These are phyloP conservation scores for Oryza glumipatula DNA, from an alignment of 176 grass and related monocot species.

Conservation along the genomic window DNA sequence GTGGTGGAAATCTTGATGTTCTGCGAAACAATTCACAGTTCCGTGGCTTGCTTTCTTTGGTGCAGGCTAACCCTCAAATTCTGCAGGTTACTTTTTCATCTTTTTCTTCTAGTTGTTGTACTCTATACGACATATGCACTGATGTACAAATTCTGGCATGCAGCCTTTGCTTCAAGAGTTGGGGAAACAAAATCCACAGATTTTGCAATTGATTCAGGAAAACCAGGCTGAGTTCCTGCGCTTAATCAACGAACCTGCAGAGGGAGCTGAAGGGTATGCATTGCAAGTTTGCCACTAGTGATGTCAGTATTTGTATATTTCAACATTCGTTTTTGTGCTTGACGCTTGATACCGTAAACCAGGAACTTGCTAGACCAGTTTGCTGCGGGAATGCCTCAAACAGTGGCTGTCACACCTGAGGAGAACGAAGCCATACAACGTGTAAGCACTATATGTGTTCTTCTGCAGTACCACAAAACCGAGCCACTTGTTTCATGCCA, in stretches of 20 bases:
- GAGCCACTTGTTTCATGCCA: too few relatives aligned
- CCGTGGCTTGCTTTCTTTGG: conserved; percentile 54
- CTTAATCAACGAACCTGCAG: conserved; percentile 63
- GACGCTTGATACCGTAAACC: neutral
- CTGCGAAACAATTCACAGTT: conserved; percentile 65
- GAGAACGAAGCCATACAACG: conserved; percentile 66
- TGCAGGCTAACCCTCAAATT: conserved; percentile 76
- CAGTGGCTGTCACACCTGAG: conserved; percentile 59
- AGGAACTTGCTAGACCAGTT: conserved; percentile 62
- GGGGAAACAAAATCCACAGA: conserved; percentile 71
- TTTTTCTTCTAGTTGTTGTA: neutral
- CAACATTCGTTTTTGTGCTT: conserved; percentile 10
- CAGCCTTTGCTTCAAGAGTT: conserved; percentile 79
- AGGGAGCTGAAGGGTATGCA: conserved; percentile 56
- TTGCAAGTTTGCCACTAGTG: neutral
- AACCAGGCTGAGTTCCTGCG: conserved; percentile 66
- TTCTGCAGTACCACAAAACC: neutral
- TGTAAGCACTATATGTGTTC: conserved; percentile 26
- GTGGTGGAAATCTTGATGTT: conserved; percentile 58
- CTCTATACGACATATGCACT: neutral
- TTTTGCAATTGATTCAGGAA: conserved; percentile 73
- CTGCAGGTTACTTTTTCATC: conserved; percentile 41
- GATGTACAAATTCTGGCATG: neutral
- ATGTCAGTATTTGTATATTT: conserved; percentile 5
- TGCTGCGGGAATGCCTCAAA: conserved; percentile 56